phyloP scores from a whole-genome alignment of 2,329 filamentous ascomycete species.

The Chaetomium globosum region DNA sequence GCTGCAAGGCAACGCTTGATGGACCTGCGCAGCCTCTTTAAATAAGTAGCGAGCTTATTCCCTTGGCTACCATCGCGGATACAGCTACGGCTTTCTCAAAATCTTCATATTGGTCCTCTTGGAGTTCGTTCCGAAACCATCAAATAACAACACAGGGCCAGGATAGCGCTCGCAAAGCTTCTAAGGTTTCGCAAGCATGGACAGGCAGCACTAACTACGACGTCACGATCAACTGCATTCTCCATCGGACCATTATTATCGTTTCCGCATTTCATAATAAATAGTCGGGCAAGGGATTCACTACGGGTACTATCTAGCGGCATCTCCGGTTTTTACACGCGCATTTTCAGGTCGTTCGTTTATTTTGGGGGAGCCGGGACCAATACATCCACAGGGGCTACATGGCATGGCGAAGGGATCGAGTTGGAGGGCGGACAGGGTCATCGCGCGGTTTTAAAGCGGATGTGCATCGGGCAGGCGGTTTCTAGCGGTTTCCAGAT shows the following conservation, averaged over 20 bases:
- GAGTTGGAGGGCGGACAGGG: neutral
- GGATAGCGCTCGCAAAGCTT: neutral
- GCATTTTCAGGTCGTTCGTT: constrained; percentile 14
- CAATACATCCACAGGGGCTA: neutral
- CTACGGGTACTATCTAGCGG: neutral
- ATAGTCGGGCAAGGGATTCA: no score
- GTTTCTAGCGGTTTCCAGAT: neutral
- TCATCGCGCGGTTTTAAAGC: neutral
- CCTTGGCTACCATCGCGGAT: neutral
- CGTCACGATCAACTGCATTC: neutral
- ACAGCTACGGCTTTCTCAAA: neutral
- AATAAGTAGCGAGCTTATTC: constrained; percentile 16
- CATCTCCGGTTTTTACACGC: neutral
- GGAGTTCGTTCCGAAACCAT: neutral
- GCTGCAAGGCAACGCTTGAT: constrained; percentile 47
- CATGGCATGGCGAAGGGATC: constrained; percentile 4
- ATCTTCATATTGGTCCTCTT: neutral
- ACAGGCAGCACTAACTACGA: neutral
- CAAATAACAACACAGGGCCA: neutral
- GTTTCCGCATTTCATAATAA: neutral
- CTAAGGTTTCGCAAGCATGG: neutral
- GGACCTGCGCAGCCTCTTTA: constrained; percentile 62
- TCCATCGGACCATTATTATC: neutral
- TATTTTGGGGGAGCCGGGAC: neutral
- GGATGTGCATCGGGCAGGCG: neutral